These are phyloP conservation scores for Tremella mesenterica DNA, from an alignment of 768 basidiomycete genomes.

Conservation along the genomic window DNA sequence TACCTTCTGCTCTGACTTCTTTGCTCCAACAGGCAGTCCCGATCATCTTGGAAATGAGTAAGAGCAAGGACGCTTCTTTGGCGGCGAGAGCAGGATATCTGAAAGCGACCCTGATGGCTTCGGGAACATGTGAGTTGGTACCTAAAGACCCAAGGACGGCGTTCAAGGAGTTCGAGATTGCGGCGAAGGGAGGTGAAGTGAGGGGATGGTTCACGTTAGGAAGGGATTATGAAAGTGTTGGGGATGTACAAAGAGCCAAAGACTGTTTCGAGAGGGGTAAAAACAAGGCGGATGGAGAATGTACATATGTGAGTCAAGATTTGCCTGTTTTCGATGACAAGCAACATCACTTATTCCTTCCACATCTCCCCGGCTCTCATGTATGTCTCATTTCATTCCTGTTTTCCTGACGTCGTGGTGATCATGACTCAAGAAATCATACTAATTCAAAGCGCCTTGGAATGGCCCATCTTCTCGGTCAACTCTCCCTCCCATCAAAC, in stretches of 20 bases:
- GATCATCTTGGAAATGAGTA: constrained; percentile 51
- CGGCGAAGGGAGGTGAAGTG: constrained; percentile 66
- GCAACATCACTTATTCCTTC: background rate
- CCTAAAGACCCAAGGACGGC: constrained; percentile 64
- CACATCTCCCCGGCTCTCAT: too few relatives aligned
- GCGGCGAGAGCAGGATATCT: constrained; percentile 67
- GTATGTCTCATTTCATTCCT: background rate
- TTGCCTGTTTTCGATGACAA: constrained; percentile 10
- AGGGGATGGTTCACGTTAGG: constrained; percentile 89
- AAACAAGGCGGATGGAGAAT: constrained; percentile 64
- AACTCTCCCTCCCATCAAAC: constrained; percentile 58
- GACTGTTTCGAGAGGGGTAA: constrained; percentile 83
- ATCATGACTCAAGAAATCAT: background rate
- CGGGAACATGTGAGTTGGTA: constrained; percentile 54
- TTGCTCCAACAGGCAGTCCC: constrained; percentile 53
- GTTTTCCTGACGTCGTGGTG: background rate
- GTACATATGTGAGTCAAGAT: constrained; percentile 60
- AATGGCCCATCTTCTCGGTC: constrained; percentile 83
- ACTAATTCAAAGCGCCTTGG: constrained; percentile 62
- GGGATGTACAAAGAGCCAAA: constrained; percentile 61
- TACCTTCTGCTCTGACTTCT: constrained; percentile 53
- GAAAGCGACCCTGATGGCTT: constrained; percentile 63
- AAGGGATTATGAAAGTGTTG: constrained; percentile 78
- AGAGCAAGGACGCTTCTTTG: constrained; percentile 44
- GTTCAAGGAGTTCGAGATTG: constrained; percentile 79